These are phyloP conservation scores for Perkinsus olseni DNA, from an alignment of 169 alveolate genomes.

Conservation along the genomic window DNA sequence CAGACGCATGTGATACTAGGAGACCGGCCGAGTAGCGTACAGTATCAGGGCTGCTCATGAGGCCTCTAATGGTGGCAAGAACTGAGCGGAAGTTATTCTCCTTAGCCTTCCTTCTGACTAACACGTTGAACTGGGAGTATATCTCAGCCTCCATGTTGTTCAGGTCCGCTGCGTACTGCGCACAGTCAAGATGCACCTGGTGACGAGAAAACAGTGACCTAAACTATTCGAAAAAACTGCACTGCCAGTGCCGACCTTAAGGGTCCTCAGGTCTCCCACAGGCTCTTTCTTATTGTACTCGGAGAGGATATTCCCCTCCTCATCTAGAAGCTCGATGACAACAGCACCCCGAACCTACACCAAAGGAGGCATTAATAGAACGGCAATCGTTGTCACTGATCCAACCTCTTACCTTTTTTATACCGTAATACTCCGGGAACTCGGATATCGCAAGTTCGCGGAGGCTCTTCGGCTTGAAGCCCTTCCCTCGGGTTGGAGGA, in stretches of 20 bases:
- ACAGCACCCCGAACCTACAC: slow-evolving; percentile 32
- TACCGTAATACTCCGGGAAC: slow-evolving; percentile 25
- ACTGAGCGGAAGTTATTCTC: slow-evolving; percentile 78
- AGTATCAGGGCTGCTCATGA: slow-evolving; percentile 55
- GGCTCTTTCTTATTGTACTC: slow-evolving; percentile 17
- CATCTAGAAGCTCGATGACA: slow-evolving; percentile 26
- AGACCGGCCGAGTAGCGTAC: background rate
- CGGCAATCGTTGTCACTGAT: background rate
- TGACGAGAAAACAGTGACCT: background rate
- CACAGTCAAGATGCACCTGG: slow-evolving; percentile 59
- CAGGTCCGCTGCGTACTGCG: slow-evolving; percentile 58
- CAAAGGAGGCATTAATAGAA: background rate
- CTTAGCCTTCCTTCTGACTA: slow-evolving; percentile 70
- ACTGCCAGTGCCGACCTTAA: background rate
- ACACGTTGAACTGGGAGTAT: slow-evolving; percentile 61
- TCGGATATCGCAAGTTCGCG: background rate
- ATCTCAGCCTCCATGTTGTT: slow-evolving; percentile 55
- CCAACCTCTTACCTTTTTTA: background rate
- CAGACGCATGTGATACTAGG: background rate
- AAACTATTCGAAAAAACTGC: background rate
- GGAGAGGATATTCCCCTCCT: slow-evolving; percentile 24
- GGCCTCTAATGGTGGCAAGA: slow-evolving; percentile 58
- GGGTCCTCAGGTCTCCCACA: background rate
- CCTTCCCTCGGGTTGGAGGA: background rate
- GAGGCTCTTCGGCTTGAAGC: background rate